Evolutionary conservation across 2,329 filamentous ascomycete genomes (phyloP), one percentile per base, ranked within the genome.

Genomic region (Curvularia hawaiiensis): DNA sequence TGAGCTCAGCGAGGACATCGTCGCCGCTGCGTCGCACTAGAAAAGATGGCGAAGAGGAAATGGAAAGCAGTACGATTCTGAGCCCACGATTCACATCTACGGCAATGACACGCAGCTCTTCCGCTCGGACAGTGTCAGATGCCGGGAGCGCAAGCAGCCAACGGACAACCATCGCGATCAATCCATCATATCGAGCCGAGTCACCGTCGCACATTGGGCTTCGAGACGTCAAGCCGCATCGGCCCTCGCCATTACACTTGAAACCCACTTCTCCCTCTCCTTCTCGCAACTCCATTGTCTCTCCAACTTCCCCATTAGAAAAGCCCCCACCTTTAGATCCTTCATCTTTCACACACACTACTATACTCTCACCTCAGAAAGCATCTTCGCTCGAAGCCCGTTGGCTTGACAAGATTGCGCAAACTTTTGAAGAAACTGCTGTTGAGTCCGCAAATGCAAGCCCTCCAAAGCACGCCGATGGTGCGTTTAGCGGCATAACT

Each of bases 371-470:
- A 58, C 91, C 93, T 1, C 90, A 90, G 62, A 89, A 89, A 63
- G 90, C 92, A 1, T 91, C 88, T 1, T 88, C 90, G 14, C 82
- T 89, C 45, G 92, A 97, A 76, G 90, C 89, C 1, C 83, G 90
- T 18, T 96, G 85, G 83, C 74, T 88, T 1, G 82, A 80, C 52
- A 75, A 77, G 50, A 76, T 77, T 38, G 68, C 71, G 6, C 60
- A 69, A 22, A 66, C 62, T 0, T 77, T 77, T 41, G 60, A 68
- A 43, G 72, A 75, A 18, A 49, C 56, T 16, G 85, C 87, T 57
- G 50, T 60, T 8, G 54, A 65, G 11, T 46, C 59, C 8, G 54
- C 60, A n/a, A 66, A 69, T 40, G 59, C 64, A 1, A 69, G 67
- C 22, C 67, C 67, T 3, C 65, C 67, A 3, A 69, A 69, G 45